Base-by-base conservation (phyloP, 306 rosid species). In the Abrus precatorius region DNA sequence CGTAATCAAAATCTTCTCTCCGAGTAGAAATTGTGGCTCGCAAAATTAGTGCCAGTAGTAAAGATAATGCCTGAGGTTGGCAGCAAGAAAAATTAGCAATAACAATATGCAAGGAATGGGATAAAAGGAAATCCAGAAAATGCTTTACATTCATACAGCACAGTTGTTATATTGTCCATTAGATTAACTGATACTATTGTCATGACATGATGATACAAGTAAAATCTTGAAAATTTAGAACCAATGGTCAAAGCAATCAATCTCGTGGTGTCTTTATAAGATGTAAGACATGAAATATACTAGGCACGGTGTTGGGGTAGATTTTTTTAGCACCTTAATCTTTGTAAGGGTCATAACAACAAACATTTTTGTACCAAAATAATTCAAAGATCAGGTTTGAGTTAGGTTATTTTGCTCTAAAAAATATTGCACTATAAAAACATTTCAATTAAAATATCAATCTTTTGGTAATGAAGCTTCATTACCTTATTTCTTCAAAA, bases 11-110 rank as follows among this genome's bases (percentile, higher is more conserved):
- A 55, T 89, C 97, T 52, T 74, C 50, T 68, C 70, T 85, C 73
- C 44, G 73, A 62, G 87, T 65, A 75, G 97, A 95, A 80, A 93
- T 75, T 82, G 88, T 69, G 87, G 92, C 94, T 80, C 97, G 88
- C 74, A 95, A 82, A 77, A 90, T 61, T 44, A 93, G 53, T 64
- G 97, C 86, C n/a, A 95, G 45, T 70, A 95, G 92, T 45, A 95
- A 85, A 70, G 97, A 91, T 62, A 86, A 78, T 9, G 90, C 94
- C 99, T 95, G 88, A 72, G 63, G 70, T 85, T 50, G 74, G 70
- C 63, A 72, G 32, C 79, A 85, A 81, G 74, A 84, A 81, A 72
- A 71, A 70, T 45, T 33, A 65, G 74, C 49, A 67, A 79, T 57
- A 40, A 69, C 52, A 68, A 53, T 9, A 45, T 43, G 36, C n/a